Conservation (phyloP, 208 protist species). For the Leptomonas pyrrhocoris region DNA sequence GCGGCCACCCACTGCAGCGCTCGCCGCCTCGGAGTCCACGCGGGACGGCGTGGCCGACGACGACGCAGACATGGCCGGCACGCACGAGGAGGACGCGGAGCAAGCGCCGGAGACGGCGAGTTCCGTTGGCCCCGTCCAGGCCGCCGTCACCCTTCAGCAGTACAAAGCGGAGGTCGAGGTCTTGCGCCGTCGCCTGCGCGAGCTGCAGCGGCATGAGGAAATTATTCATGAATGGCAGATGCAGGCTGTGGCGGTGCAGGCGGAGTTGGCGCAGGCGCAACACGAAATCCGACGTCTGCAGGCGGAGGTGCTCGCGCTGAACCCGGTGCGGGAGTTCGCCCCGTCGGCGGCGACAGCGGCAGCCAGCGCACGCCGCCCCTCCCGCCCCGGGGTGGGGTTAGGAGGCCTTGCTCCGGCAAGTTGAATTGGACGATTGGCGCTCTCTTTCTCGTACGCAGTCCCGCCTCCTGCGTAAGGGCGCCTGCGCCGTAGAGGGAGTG, state of each 20-base stretch:
- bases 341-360: too few relatives aligned
- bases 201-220: conserved; percentile 21
- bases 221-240: conserved; percentile 7
- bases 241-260: not conserved
- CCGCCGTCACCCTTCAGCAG: conserved; percentile 13
- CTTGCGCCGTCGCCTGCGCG: conserved; percentile 18
- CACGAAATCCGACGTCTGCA: conserved; percentile 16
- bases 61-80: not conserved
- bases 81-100: not conserved
- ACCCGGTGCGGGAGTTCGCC: too few relatives aligned
- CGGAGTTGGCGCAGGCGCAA: conserved; percentile 4
- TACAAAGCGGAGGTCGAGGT: conserved; percentile 14
- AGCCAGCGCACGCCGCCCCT: too few relatives aligned
- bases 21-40: not conserved
- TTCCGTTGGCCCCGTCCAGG: not conserved
- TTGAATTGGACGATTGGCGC: too few relatives aligned
- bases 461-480: too few relatives aligned
- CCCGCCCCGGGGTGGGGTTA: too few relatives aligned
- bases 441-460: too few relatives aligned
- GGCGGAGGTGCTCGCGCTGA: conserved; percentile 6
- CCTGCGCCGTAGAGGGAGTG: too few relatives aligned
- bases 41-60: too few relatives aligned
- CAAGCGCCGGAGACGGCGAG: not conserved
- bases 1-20: not conserved
- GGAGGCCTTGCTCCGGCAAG: too few relatives aligned